These are phyloP conservation scores for Dicorynia guianensis DNA, from an alignment of 306 rosid species.

Conservation along the genomic window DNA sequence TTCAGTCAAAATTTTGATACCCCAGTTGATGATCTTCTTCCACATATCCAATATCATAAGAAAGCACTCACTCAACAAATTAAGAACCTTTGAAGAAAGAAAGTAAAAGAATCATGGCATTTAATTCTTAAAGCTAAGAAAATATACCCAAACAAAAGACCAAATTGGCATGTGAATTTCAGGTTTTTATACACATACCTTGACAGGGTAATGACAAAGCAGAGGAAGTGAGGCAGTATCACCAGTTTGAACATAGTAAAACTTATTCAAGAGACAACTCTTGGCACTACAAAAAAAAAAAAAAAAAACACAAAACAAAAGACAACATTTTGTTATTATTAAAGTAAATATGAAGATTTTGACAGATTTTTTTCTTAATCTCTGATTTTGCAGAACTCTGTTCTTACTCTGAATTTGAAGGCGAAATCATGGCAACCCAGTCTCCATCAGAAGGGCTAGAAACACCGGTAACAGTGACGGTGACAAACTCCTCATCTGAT, in stretches of 20 bases:
- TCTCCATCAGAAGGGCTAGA: slow-evolving; percentile 48
- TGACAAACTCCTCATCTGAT: slow-evolving; percentile 61
- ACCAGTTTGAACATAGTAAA: slow-evolving; percentile 71
- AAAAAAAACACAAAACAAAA: neutral
- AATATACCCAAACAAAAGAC: too few species aligned
- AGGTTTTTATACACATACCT: slow-evolving; percentile 52
- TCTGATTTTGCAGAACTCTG: neutral
- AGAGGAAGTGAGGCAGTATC: slow-evolving; percentile 82
- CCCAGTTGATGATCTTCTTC: neutral
- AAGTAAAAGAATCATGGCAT: too few species aligned
- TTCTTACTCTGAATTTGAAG: slow-evolving; percentile 72
- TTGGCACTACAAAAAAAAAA: slow-evolving; percentile 51
- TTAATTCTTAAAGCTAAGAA: too few species aligned
- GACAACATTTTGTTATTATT: neutral
- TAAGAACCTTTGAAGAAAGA: neutral
- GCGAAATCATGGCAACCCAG: slow-evolving; percentile 95
- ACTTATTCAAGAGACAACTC: slow-evolving; percentile 41
- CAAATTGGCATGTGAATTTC: too few species aligned
- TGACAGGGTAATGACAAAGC: slow-evolving; percentile 93
- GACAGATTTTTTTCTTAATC: too few species aligned
- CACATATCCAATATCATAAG: neutral
- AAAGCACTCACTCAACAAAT: neutral
- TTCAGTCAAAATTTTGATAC: neutral
- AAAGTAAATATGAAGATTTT: neutral
- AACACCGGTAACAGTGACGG: slow-evolving; percentile 64